Base-by-base conservation (phyloP, 169 alveolate species). In the Plasmodium falciparum region DNA sequence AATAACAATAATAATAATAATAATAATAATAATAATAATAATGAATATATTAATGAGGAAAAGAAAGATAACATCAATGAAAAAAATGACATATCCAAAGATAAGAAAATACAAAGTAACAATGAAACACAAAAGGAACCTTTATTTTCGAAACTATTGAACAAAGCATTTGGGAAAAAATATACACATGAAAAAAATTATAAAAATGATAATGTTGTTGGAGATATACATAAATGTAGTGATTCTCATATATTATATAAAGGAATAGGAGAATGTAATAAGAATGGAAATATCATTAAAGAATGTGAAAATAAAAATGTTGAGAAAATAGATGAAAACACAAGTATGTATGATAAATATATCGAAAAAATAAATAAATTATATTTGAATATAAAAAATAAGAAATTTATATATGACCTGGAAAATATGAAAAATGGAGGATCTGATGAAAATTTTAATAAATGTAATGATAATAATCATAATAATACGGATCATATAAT, bases 331-430 rank as follows among this genome's bases (percentile, higher is more conserved):
- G 78, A 66, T n/a, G 71, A 59, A 39, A 59, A 47, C 2, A 33
- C 45, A 33, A 78, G 89, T 43, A 45, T 78, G 59, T 78, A 78
- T 20, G 89, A 78, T 63, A 54, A 78, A 59, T 78, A 78, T 50
- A 78, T 78, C 65, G 78, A 78, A 47, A 78, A 66, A 78, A 78
- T 78, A 49, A 78, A 78, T 71, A 50, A 78, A 66, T 66, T 78
- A 39, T 78, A 78, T 52, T 71, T 65, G 12, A 78, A 71, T 66
- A 65, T 78, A 78, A 78, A 78, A 78, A 78, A 43, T 78, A 78
- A 78, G 54, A 78, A 78, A 39, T 52, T 65, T 17, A n/a, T 78
- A 3, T 49, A 49, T 66, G 67, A 66, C 54, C 12, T 22, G 49
- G 89, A 78, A 66, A 58, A n/a, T 49, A 54, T 17, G 33, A 49